Evolutionary conservation across 169 alveolate species (phyloP).

Genomic region (Plasmodium vinckei): DNA sequence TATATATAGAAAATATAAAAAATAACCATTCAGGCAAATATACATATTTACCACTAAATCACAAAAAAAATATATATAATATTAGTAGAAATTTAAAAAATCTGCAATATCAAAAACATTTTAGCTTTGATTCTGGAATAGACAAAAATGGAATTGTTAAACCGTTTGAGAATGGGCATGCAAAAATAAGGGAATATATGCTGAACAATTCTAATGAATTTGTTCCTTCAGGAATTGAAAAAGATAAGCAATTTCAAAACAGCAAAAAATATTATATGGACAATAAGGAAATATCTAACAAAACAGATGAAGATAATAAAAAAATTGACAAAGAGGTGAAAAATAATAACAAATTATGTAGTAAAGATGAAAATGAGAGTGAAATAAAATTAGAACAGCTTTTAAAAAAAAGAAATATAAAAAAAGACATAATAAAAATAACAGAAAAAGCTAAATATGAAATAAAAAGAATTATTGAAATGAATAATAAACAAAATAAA

Average conservation of each 20-base stretch:
- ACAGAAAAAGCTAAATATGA: slow-evolving; percentile 54
- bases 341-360: neutral
- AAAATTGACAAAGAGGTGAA: neutral
- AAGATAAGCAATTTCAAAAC: neutral
- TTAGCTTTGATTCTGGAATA: neutral
- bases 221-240: neutral
- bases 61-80: neutral
- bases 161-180: neutral
- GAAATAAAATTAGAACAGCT: slow-evolving; percentile 34
- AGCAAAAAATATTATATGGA: neutral
- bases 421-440: slow-evolving; percentile 56
- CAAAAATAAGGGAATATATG: slow-evolving; percentile 24
- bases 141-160: neutral
- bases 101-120: neutral
- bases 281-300: neutral
- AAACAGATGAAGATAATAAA: too few species aligned
- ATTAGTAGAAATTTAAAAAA: slow-evolving; percentile 2
- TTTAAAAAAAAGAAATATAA: slow-evolving; percentile 52
- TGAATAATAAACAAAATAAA: slow-evolving; percentile 18
- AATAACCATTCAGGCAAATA: too few species aligned
- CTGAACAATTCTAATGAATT: slow-evolving; percentile 52
- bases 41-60: too few species aligned
- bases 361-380: neutral
- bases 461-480: slow-evolving; percentile 28
- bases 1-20: too few species aligned